Base-by-base conservation (phyloP, 1,139 yeast genomes). In the Dujonia santamariae region DNA sequence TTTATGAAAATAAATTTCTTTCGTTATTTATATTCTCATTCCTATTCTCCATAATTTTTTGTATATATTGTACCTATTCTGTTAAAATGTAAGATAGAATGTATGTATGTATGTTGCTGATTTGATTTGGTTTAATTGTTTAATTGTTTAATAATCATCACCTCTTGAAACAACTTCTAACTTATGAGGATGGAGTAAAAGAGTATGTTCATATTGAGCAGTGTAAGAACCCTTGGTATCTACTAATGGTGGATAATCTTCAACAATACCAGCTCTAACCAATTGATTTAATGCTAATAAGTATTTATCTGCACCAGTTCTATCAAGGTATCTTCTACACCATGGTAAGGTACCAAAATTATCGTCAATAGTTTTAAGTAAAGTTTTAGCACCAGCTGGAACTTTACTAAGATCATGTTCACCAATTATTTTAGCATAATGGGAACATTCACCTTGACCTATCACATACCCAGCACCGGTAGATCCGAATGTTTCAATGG, bases 401-500 rank as follows among this genome's bases (percentile, higher is more conserved):
- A 85, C 74, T 7, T 78, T 69, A 33, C 49, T 56, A 17, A 59
- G 41, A 45, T 63, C 67, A 25, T 53, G 53, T 61, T 54, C 69
- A 34, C 73, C 80, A 20, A 61, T 57, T 47, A 71, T 75, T 50
- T 78, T 66, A 24, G 95, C 90, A 56, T 92, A 92, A 63, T 92
- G 99, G 8, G 97, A 88, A 51, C 92, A 83, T 60, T 94, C 98
- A 31, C 98, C 98, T 42, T 80, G 84, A 16, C 80, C 71, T 35
- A 81, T 66, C 26, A 92, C 98, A 50, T 81, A 82, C 19, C 97
- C 99, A 43, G 84, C 77, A 42, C 99, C 99, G 2, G 98, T 92
- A 28, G 96, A 78, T 4, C 98, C 98, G 53, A 92, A 92, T 3
- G 99, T 92, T 62, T 92, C 99, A 53, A 94, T 90, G 37, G 99